A percentile compares a stretch with the other conserved stretches of the same genome.
These are phyloP conservation scores for Pterulicium gracile DNA, from an alignment of 1,284 basidiomycete species.

Conservation along the genomic window DNA sequence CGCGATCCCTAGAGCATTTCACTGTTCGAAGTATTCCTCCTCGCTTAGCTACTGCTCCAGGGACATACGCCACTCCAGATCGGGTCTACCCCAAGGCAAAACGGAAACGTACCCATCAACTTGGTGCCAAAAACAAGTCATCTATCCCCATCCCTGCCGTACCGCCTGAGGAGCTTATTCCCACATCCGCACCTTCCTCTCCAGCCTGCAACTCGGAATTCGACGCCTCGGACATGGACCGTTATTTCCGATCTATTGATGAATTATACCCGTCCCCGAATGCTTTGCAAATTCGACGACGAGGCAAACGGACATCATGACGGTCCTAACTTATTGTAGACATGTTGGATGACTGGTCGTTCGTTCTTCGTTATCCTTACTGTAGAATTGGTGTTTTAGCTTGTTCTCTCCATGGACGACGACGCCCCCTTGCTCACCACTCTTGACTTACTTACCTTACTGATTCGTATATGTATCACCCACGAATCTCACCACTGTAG, in stretches of 20 bases:
- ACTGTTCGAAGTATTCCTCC: slow-evolving; percentile 80
- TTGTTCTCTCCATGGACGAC: too few relatives aligned
- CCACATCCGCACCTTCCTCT: slow-evolving; percentile 19
- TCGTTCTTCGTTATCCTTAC: too few relatives aligned
- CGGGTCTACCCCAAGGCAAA: slow-evolving; percentile 39
- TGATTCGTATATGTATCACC: not conserved
- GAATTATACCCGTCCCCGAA: slow-evolving; percentile 16
- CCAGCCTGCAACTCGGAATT: slow-evolving; percentile 47
- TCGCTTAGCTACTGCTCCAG: slow-evolving; percentile 22
- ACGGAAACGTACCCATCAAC: slow-evolving; percentile 63
- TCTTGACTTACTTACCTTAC: not conserved
- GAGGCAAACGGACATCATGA: not conserved
- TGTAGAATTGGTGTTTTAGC: too few relatives aligned
- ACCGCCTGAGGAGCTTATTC: slow-evolving; percentile 2
- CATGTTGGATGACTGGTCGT: too few relatives aligned
- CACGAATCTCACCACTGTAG: not conserved
- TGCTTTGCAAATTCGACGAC: not conserved
- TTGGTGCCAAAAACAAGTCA: slow-evolving; percentile 36
- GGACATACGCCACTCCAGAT: slow-evolving; percentile 37
- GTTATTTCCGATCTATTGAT: slow-evolving; percentile 55
- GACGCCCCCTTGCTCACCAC: too few relatives aligned
- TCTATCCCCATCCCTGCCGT: not conserved
- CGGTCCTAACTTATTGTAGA: not conserved
- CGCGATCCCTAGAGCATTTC: slow-evolving; percentile 79
- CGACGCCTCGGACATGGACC: slow-evolving; percentile 65